These are phyloP conservation scores for Eutrema salsugineum DNA, from an alignment of 441 rosid species.

Conservation along the genomic window DNA sequence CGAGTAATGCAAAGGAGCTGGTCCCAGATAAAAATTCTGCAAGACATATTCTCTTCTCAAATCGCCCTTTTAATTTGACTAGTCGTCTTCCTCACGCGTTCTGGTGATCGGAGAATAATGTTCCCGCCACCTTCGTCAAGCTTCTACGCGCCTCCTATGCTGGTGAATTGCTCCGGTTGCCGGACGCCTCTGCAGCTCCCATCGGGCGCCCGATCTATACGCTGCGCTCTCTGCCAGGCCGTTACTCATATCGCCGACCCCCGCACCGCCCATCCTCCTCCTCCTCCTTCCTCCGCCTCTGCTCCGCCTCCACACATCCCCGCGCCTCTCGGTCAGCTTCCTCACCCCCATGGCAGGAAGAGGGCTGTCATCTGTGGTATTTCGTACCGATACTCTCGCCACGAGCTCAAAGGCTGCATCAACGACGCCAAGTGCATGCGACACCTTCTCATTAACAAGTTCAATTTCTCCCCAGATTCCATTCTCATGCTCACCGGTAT, in stretches of 20 bases:
- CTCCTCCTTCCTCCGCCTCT: slow-evolving; percentile 23
- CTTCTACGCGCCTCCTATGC: slow-evolving; percentile 41
- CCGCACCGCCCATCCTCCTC: slow-evolving; percentile 43
- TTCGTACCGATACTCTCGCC: slow-evolving; percentile 71
- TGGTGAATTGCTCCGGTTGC: slow-evolving; percentile 80
- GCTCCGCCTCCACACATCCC: slow-evolving; percentile 43
- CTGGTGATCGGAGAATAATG: slow-evolving; percentile 28
- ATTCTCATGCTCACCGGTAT: slow-evolving; percentile 89
- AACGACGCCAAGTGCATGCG: slow-evolving; percentile 97
- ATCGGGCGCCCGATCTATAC: slow-evolving; percentile 75
- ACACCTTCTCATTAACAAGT: slow-evolving; percentile 69
- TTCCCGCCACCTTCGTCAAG: slow-evolving; percentile 34
- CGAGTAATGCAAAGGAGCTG: too few relatives aligned
- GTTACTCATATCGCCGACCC: slow-evolving; percentile 70
- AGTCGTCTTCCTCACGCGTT: slow-evolving; percentile 26
- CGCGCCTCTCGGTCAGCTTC: slow-evolving; percentile 54
- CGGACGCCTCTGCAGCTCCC: slow-evolving; percentile 78
- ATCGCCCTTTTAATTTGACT: background rate
- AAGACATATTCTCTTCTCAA: too few relatives aligned
- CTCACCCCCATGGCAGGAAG: slow-evolving; percentile 69
- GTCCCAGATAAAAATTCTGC: too few relatives aligned
- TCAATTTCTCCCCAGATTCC: slow-evolving; percentile 62
- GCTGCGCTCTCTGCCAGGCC: slow-evolving; percentile 87
- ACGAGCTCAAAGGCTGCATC: slow-evolving; percentile 90
- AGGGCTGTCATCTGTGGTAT: slow-evolving; percentile 89